These are phyloP conservation scores for Ustilago vetiveriae DNA, from an alignment of 1,284 basidiomycete species.

Conservation along the genomic window DNA sequence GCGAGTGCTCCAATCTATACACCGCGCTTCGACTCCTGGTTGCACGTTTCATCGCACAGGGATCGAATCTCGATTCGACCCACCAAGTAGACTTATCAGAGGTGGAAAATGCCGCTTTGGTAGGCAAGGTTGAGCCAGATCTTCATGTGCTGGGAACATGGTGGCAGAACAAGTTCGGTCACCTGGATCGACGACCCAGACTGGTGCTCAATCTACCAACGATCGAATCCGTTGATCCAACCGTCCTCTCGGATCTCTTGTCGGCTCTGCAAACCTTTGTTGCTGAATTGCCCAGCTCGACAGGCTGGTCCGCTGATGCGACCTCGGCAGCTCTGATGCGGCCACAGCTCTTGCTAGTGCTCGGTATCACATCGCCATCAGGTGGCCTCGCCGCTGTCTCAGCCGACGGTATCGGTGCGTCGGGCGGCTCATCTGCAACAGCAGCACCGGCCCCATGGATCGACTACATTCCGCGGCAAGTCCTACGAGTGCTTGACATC, in stretches of 20 bases:
- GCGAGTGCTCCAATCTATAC: constrained; percentile 42
- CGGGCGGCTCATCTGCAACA: constrained; percentile 16
- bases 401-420: constrained; percentile 11
- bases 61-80: constrained; percentile 1
- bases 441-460: constrained; percentile 45
- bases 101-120: constrained; percentile 29
- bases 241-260: constrained; percentile 42
- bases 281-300: constrained; percentile 7
- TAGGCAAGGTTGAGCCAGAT: constrained; percentile 39
- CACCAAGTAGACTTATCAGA: constrained; percentile 1
- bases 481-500: constrained; percentile 45
- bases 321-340: neutral
- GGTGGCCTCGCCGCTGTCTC: constrained; percentile 29
- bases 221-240: constrained; percentile 42
- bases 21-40: constrained; percentile 40
- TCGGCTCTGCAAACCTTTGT: constrained; percentile 43
- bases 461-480: constrained; percentile 41
- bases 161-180: constrained; percentile 28
- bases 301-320: neutral
- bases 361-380: constrained; percentile 47
- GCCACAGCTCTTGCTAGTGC: constrained; percentile 35
- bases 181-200: neutral
- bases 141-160: constrained; percentile 27
- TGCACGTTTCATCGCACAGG: constrained; percentile 45
- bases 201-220: constrained; percentile 38